Percentiles rank a stretch among this genome's conserved stretches.
Conservation (phyloP, 768 basidiomycete genomes). For the Termitomyces sp. region DNA sequence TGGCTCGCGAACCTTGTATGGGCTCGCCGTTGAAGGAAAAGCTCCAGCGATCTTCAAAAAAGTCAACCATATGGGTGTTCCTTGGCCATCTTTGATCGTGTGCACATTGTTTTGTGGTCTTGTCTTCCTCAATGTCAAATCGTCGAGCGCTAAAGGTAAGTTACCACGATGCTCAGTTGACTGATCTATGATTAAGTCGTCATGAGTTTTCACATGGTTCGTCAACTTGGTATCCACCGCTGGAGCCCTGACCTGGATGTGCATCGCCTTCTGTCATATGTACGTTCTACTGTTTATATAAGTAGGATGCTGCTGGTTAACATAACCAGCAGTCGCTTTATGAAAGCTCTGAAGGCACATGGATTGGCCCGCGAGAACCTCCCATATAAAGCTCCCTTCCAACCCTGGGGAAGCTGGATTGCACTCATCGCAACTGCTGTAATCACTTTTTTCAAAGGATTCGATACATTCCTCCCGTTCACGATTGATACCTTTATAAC, state of each 20-base stretch:
- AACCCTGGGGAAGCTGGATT: constrained; percentile 57
- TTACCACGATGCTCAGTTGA: not conserved
- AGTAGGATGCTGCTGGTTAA: not conserved
- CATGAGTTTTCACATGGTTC: constrained; percentile 44
- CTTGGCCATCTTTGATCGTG: constrained; percentile 45
- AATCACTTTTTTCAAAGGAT: constrained; percentile 56
- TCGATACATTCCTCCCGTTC: constrained; percentile 46
- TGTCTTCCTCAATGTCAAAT: constrained; percentile 52
- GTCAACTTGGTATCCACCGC: constrained; percentile 44
- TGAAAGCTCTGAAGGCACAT: constrained; percentile 38
- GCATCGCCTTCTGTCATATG: constrained; percentile 57
- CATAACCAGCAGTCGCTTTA: constrained; percentile 28
- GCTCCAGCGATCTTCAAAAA: constrained; percentile 39
- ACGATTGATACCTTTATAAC: constrained; percentile 56
- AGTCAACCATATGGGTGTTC: constrained; percentile 41
- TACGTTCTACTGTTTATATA: constrained; percentile 22
- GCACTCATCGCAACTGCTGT: constrained; percentile 46
- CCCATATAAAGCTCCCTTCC: constrained; percentile 55
- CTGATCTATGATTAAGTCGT: not conserved
- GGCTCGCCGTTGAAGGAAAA: constrained; percentile 44
- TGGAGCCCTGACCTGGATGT: constrained; percentile 45
- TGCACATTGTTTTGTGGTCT: constrained; percentile 52
- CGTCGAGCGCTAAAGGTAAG: constrained; percentile 46
- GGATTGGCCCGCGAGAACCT: constrained; percentile 36
- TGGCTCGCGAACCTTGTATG: constrained; percentile 43